Conservation (phyloP, 2,329 filamentous ascomycete genomes). For the Beauveria australis region DNA sequence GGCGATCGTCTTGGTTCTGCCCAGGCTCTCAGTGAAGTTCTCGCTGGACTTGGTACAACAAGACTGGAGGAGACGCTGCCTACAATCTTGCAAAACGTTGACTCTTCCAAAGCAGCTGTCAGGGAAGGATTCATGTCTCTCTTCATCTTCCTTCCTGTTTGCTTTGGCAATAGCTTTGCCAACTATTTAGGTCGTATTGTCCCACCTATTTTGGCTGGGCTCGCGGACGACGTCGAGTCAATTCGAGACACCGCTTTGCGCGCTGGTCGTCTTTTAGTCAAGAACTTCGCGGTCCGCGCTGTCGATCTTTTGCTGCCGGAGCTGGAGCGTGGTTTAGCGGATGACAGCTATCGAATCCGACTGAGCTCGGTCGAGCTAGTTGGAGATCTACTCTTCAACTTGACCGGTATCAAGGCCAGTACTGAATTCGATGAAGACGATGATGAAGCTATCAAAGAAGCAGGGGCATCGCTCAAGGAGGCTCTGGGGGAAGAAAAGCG, state of each 20-base stretch:
- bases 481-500: slow-evolving; percentile 92
- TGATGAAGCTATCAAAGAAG: slow-evolving; percentile 68
- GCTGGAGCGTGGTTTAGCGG: slow-evolving; percentile 90
- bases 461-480: slow-evolving; percentile 86
- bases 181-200: slow-evolving; percentile 94
- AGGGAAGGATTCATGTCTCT: slow-evolving; percentile 99
- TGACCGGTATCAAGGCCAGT: slow-evolving; percentile 84
- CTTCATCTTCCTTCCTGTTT: slow-evolving; percentile 97
- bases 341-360: slow-evolving; percentile 95
- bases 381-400: slow-evolving; percentile 92
- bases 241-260: slow-evolving; percentile 95
- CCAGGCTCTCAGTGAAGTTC: slow-evolving; percentile 90
- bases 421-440: slow-evolving; percentile 71
- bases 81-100: slow-evolving; percentile 91
- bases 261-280: slow-evolving; percentile 87
- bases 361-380: slow-evolving; percentile 97
- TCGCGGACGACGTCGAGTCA: slow-evolving; percentile 92
- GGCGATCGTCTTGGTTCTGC: slow-evolving; percentile 93
- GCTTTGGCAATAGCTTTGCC: slow-evolving; percentile 97
- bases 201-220: slow-evolving; percentile 83
- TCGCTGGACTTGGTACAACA: slow-evolving; percentile 86
- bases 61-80: slow-evolving; percentile 92
- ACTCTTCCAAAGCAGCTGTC: slow-evolving; percentile 81
- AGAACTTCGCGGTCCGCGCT: slow-evolving; percentile 93
- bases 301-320: slow-evolving; percentile 92